Evolutionary conservation across 169 alveolate genomes (phyloP), one percentile per base, ranked within the genome.

Genomic region (Cyclospora cayetanensis): DNA sequence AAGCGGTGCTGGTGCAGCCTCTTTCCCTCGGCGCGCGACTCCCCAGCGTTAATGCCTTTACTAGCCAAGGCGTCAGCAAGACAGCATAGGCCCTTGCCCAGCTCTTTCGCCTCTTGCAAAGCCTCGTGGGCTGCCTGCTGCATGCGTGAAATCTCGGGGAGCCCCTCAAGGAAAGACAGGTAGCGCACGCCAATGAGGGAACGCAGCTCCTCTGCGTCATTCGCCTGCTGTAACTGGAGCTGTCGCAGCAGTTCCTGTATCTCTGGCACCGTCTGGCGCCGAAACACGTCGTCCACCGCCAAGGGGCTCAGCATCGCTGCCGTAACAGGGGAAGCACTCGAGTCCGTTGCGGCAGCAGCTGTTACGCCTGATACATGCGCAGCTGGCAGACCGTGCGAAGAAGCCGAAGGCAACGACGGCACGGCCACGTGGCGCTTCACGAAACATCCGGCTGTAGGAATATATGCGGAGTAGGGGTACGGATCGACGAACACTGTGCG

Each of bases 121-220:
- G 88, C 88, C 50, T 46, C 72, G 25, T 79, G 37, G 29, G 72
- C 88, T 31, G 72, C 55, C 25, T 34, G n/a, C 52, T 79, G 66
- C 88, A 79, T 79, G 50, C 46, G 46, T 41, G 35, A 43, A 79
- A 79, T 79, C 29, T 42, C 88, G 4, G 88, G 88, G 4, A 79
- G 70, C 1, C 88, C 88, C 37, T 79, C 88, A 50, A 79, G 88
- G 34, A 79, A 79, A 3, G 88, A 79, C 11, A 79, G 72, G 74
- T 79, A 79, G n/a, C 88, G 88, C 22, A 79, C 70, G 50, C 88
- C 88, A 9, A 79, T 29, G 18, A 79, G 50, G 70, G 88, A 46
- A n/a, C 88, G 88, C 88, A 79, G 25, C 46, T 79, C 88, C 88
- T 79, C 88, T n/a, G 39, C 88, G 22, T 79, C 88, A 27, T 79